Evolutionary conservation across 805 yeast species (phyloP).

Genomic region (Limtongia smithiae): DNA sequence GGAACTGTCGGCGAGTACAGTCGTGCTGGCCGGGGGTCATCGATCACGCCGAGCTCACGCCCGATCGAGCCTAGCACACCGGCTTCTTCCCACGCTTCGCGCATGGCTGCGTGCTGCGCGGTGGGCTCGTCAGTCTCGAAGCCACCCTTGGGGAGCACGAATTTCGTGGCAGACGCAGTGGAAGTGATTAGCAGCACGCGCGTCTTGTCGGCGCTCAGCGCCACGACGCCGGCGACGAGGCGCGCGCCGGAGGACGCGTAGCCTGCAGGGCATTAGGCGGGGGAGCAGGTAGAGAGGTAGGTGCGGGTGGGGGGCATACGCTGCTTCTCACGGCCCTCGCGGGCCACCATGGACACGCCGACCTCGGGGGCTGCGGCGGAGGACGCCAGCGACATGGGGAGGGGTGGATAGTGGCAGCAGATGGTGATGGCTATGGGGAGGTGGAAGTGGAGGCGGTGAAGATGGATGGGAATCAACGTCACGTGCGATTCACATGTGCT

Average conservation of each 20-base stretch:
- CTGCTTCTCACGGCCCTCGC: conserved; percentile 41
- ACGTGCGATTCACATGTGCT: too few species aligned
- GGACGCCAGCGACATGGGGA: neutral
- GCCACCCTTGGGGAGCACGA: conserved; percentile 97
- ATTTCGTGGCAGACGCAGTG: conserved; percentile 58
- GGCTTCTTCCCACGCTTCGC: conserved; percentile 98
- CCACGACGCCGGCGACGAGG: conserved; percentile 88
- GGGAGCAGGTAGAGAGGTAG: neutral
- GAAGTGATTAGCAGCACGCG: conserved; percentile 79
- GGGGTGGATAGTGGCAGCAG: too few species aligned
- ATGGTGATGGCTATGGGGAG: too few species aligned
- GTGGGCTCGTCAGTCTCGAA: conserved; percentile 73
- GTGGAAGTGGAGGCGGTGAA: too few species aligned
- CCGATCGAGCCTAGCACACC: conserved; percentile 72
- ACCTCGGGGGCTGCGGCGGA: neutral
- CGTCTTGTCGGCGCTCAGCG: conserved; percentile 53
- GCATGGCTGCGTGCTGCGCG: conserved; percentile 52
- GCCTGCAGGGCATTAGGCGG: conserved; percentile 8
- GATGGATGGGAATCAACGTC: too few species aligned
- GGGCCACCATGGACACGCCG: conserved; percentile 36
- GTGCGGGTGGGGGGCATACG: conserved; percentile 17
- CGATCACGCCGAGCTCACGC: conserved; percentile 57
- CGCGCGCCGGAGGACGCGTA: conserved; percentile 68
- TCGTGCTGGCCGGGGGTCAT: conserved; percentile 55
- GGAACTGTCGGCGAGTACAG: conserved; percentile 51